Conservation (phyloP, 768 basidiomycete species). For the Collybia nuda region DNA sequence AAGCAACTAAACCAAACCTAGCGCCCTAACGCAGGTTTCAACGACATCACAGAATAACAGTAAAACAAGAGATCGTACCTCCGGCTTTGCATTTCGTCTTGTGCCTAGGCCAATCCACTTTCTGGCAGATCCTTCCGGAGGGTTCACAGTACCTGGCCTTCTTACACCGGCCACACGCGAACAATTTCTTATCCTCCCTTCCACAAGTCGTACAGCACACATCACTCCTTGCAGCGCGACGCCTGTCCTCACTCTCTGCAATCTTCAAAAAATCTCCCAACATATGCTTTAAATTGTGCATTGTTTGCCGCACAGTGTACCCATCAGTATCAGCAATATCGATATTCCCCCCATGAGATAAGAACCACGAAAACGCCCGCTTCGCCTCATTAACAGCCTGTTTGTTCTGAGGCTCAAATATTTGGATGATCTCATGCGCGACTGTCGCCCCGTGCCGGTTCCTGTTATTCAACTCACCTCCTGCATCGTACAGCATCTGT, state of each 20-base stretch:
- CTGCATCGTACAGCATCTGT: constrained; percentile 39
- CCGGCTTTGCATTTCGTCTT: constrained; percentile 32
- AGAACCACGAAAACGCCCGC: constrained; percentile 34
- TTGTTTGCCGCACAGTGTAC: constrained; percentile 22
- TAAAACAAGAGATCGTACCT: constrained; percentile 2
- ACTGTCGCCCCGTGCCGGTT: constrained; percentile 40
- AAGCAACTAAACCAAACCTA: too few relatives aligned
- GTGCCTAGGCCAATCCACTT: constrained; percentile 38
- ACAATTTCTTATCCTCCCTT: constrained; percentile 22
- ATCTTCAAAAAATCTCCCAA: constrained; percentile 14
- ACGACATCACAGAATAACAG: too few relatives aligned
- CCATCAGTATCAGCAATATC: constrained; percentile 40
- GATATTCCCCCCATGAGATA: constrained; percentile 41
- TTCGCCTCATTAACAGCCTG: constrained; percentile 20
- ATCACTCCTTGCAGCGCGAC: constrained; percentile 22
- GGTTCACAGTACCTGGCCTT: constrained; percentile 32
- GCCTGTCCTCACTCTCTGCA: constrained; percentile 28
- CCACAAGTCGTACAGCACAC: constrained; percentile 35
- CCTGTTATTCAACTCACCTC: constrained; percentile 37
- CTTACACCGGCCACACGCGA: constrained; percentile 34
- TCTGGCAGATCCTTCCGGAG: constrained; percentile 30
- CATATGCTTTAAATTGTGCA: constrained; percentile 1
- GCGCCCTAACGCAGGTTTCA: too few relatives aligned
- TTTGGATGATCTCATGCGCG: constrained; percentile 35
- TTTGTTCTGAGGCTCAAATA: constrained; percentile 21